phyloP scores from a whole-genome alignment of 331 rosid species.

The Prunus yedoensis region DNA sequence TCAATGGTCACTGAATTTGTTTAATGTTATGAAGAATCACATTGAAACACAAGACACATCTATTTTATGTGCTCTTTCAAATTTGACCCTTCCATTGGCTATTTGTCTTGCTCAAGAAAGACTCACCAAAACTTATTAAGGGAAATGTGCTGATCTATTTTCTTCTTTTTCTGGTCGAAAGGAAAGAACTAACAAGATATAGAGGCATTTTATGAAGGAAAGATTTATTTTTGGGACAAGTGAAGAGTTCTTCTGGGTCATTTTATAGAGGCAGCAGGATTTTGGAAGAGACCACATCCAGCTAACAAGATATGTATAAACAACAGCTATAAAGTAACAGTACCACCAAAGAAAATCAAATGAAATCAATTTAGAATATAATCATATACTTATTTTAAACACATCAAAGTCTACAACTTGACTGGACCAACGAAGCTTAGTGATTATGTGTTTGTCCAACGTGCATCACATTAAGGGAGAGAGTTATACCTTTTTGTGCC shows the following conservation, averaged over 20 bases:
- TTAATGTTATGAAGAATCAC: background rate
- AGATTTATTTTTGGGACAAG: background rate
- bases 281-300: background rate
- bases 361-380: too few species aligned
- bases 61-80: background rate
- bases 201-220: too few species aligned
- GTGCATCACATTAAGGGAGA: background rate
- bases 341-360: too few species aligned
- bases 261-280: background rate
- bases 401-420: background rate
- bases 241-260: background rate
- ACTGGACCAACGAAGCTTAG: too few species aligned
- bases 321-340: background rate
- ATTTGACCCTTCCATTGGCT: background rate
- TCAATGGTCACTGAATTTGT: conserved; percentile 1
- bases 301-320: background rate
- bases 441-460: background rate
- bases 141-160: background rate
- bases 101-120: background rate
- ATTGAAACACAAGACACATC: background rate
- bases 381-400: too few species aligned
- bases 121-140: background rate
- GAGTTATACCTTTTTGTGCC: background rate
- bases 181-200: too few species aligned
- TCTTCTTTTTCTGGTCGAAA: background rate